phyloP scores from a whole-genome alignment of 75 land plant species.

The Cupressus sempervirens region DNA sequence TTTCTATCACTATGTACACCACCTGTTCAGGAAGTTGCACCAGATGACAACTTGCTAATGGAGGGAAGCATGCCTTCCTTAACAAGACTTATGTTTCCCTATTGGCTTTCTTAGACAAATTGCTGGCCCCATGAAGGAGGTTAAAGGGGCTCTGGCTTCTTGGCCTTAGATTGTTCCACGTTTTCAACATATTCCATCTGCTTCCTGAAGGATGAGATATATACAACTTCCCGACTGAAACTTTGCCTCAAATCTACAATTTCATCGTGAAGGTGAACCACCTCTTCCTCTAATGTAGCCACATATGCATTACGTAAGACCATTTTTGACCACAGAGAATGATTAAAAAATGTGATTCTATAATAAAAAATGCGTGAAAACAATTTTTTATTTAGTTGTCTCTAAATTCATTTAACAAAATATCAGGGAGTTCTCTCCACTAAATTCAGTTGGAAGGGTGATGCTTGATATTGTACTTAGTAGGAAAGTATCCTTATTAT shows the following conservation, averaged over 20 bases:
- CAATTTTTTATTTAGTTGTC: no score
- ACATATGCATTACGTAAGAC: conserved; percentile 74
- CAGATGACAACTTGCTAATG: background rate
- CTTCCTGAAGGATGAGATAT: conserved; percentile 13
- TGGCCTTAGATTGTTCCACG: conserved; percentile 13
- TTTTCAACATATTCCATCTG: conserved; percentile 16
- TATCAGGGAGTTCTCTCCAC: no score
- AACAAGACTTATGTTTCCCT: conserved; percentile 10
- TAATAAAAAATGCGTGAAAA: no score
- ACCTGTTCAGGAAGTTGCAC: background rate
- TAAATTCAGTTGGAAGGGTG: no score
- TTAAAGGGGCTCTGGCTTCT: background rate
- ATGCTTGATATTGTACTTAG: no score
- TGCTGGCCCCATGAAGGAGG: background rate
- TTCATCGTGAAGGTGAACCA: conserved; percentile 56
- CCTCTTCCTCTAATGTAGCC: conserved; percentile 79
- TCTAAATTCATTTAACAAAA: no score
- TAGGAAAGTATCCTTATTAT: no score
- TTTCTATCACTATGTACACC: background rate
- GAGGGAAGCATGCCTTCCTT: conserved; percentile 11
- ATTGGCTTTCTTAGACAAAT: conserved; percentile 1
- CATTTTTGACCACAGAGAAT: no score
- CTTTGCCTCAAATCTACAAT: conserved; percentile 47
- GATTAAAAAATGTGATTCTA: no score
- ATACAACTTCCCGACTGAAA: conserved; percentile 41